Percentiles rank a stretch among this genome's conserved stretches.
phyloP scores from a whole-genome alignment of 2,329 filamentous ascomycete species.

The Colletotrichum kahawae region DNA sequence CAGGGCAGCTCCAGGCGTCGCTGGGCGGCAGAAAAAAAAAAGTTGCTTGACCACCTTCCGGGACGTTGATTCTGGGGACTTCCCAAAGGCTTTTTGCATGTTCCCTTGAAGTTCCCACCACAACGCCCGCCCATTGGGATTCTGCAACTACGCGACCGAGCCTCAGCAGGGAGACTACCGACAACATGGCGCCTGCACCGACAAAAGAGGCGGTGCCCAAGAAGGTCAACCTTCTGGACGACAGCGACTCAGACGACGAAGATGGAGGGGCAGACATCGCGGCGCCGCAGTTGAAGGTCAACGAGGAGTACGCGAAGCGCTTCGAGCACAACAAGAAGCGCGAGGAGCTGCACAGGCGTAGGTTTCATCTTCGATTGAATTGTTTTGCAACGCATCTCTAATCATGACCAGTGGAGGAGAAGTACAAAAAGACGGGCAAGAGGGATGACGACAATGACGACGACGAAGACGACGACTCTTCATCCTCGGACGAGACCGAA shows the following conservation, averaged over 20 bases:
- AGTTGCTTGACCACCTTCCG: slow-evolving; percentile 18
- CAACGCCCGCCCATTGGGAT: background rate
- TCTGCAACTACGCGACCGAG: background rate
- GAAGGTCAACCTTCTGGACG: slow-evolving; percentile 60
- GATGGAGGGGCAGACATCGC: slow-evolving; percentile 41
- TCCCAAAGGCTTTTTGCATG: background rate
- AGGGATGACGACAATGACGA: slow-evolving; percentile 54
- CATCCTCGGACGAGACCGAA: slow-evolving; percentile 80
- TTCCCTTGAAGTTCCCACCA: background rate
- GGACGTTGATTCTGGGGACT: background rate
- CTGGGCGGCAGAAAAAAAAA: slow-evolving; percentile 22
- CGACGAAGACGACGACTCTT: slow-evolving; percentile 61
- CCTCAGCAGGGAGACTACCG: background rate
- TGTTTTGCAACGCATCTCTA: background rate
- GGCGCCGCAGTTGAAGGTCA: slow-evolving; percentile 72
- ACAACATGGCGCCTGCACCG: slow-evolving; percentile 2
- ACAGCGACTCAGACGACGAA: slow-evolving; percentile 56
- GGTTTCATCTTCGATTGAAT: slow-evolving; percentile 30
- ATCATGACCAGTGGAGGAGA: slow-evolving; percentile 76
- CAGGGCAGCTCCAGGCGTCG: background rate
- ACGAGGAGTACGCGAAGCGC: slow-evolving; percentile 84
- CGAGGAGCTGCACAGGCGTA: slow-evolving; percentile 78
- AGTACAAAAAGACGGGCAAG: slow-evolving; percentile 62
- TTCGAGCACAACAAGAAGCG: slow-evolving; percentile 99
- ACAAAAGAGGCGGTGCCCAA: slow-evolving; percentile 27